phyloP scores from a whole-genome alignment of 306 rosid species.

The Gynostemma pentaphyllum region DNA sequence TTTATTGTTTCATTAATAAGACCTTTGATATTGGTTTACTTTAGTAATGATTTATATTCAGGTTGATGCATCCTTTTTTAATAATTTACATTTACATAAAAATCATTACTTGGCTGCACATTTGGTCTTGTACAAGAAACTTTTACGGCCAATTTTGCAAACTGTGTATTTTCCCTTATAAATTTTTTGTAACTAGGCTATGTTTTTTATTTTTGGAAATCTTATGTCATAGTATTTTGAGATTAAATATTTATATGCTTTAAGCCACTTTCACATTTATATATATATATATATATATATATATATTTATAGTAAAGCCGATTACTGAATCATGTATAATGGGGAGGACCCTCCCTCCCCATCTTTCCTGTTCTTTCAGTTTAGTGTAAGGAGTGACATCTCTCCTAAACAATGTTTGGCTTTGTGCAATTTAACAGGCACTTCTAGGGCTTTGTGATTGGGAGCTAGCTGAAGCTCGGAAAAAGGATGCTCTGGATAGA shows the following conservation, averaged over 20 bases:
- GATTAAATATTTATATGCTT: background rate
- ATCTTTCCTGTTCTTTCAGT: background rate
- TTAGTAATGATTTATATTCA: background rate
- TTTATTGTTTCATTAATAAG: background rate
- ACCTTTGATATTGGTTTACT: background rate
- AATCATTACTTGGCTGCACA: background rate
- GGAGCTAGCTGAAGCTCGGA: constrained; percentile 92
- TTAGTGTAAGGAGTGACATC: background rate
- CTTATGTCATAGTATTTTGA: background rate
- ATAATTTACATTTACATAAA: background rate
- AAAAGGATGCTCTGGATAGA: constrained; percentile 84
- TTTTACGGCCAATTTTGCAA: no score
- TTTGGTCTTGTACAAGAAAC: background rate
- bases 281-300: no score
- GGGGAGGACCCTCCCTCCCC: background rate
- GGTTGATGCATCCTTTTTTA: background rate
- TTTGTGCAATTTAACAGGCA: constrained; percentile 37
- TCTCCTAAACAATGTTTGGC: background rate
- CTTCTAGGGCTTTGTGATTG: constrained; percentile 83
- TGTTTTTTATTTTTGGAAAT: background rate
- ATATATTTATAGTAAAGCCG: no score
- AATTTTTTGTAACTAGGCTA: background rate
- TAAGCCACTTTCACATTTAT: no score
- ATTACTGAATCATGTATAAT: background rate
- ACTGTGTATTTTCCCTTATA: no score